Evolutionary conservation across 148 eudicot species (phyloP), one percentile per base, ranked within the genome.

Genomic region (Camellia japonica): DNA sequence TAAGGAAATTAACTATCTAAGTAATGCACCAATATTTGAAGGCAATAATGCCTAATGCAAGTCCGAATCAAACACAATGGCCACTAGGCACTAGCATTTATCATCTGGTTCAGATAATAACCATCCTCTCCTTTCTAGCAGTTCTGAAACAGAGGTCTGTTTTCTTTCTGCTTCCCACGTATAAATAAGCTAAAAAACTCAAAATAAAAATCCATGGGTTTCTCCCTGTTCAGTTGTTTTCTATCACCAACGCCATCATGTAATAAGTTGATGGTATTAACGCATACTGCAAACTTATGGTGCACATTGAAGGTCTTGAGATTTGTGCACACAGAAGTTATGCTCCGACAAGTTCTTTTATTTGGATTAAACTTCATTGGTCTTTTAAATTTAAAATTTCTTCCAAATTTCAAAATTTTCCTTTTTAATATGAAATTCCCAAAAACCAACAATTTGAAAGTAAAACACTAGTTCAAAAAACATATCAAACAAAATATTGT

Each of bases 11-110:
- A 11, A 42, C 49, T 47, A 1, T 38, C 30, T 52, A 5, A 73
- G 30, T 15, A 59, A 7, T 68, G 79, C 59, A 80, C 74, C 13
- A 46, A 56, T 20, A 7, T 20, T 66, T 55, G 49, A 54, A 52
- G 61, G 71, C 63, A 67, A n/a, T 14, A 65, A 68, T 41, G 54
- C 15, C 56, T 52, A 15, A 41, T 38, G 49, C 46, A 49, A 62
- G 60, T 65, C 69, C 61, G 19, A 38, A 80, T 80, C 74, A 66
- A 52, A 74, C 9, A 20, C 19, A 71, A 46, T 68, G 65, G 58
- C 7, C 75, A 56, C 49, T 30, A 41, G 14, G 13, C 75, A 56
- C 49, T 30, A 41, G 14, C 20, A 55, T 68, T 23, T 72, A 52
- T 20, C 44, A 72, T 23, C 20, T 71, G n/a, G 9, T 49, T 71